Percentiles rank a stretch among this genome's conserved stretches.
These are phyloP conservation scores for Evernia prunastri DNA, from an alignment of 495 filamentous ascomycete genomes.

Conservation along the genomic window DNA sequence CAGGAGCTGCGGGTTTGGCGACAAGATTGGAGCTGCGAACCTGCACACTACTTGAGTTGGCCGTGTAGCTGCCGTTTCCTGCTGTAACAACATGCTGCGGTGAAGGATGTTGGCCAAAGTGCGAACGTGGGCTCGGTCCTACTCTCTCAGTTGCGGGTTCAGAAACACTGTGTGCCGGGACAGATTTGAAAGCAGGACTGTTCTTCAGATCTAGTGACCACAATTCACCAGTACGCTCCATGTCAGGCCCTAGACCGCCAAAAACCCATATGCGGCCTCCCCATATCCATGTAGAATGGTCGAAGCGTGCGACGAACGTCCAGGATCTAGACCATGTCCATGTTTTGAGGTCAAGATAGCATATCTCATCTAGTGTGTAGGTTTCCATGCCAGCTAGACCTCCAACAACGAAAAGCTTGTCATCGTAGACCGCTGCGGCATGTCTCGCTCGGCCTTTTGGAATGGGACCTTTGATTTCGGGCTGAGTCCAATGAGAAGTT, in stretches of 20 bases:
- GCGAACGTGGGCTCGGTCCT: slow-evolving; percentile 20
- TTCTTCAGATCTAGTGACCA: slow-evolving; percentile 96
- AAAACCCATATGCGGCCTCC: slow-evolving; percentile 93
- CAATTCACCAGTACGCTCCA: slow-evolving; percentile 90
- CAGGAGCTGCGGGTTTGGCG: slow-evolving; percentile 68
- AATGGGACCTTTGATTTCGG: slow-evolving; percentile 70
- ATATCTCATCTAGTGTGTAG: slow-evolving; percentile 86
- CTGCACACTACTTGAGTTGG: slow-evolving; percentile 83
- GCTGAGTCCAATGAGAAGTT: slow-evolving; percentile 89
- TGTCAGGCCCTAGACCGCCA: slow-evolving; percentile 85
- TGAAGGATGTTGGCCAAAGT: slow-evolving; percentile 21
- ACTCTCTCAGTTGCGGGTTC: slow-evolving; percentile 36
- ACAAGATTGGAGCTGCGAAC: slow-evolving; percentile 64
- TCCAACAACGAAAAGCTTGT: slow-evolving; percentile 91
- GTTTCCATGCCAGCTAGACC: slow-evolving; percentile 84
- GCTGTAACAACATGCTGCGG: slow-evolving; percentile 17
- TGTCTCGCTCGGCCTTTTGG: slow-evolving; percentile 88
- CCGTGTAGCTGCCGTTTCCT: slow-evolving; percentile 67
- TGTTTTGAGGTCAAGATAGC: slow-evolving; percentile 92
- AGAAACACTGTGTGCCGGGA: slow-evolving; percentile 58
- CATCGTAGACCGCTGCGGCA: slow-evolving; percentile 88
- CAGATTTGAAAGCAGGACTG: slow-evolving; percentile 73
- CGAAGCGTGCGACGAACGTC: slow-evolving; percentile 89
- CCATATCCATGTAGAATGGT: slow-evolving; percentile 91
- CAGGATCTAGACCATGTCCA: slow-evolving; percentile 96